Conservation (phyloP, 805 yeast genomes). For the Dipodascus albidus region DNA sequence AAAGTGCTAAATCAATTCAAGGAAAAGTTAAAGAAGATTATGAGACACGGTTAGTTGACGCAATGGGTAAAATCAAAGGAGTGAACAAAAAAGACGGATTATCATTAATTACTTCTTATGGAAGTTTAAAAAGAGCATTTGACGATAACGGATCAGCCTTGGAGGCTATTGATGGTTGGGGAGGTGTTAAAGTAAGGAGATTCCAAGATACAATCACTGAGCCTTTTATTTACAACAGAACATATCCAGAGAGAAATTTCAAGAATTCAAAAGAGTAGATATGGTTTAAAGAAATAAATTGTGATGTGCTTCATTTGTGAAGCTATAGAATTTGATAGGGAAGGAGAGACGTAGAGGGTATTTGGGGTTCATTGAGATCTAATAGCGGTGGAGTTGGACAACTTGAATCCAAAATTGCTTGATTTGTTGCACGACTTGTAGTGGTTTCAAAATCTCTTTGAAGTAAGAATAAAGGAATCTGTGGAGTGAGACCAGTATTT, state of each 20-base stretch:
- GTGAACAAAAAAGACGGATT: conserved; percentile 29
- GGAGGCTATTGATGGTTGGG: conserved; percentile 18
- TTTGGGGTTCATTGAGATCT: background rate
- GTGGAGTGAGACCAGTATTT: background rate
- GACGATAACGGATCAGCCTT: conserved; percentile 10
- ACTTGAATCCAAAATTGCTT: too few species aligned
- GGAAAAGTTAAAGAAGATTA: conserved; percentile 22
- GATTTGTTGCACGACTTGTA: background rate
- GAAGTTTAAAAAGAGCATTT: conserved; percentile 17
- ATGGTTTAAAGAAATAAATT: too few species aligned
- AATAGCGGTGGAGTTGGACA: background rate
- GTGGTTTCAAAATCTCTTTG: background rate
- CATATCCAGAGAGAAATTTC: conserved; percentile 5
- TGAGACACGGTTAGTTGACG: conserved; percentile 24
- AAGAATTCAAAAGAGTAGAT: too few species aligned
- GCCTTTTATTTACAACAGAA: conserved; percentile 15
- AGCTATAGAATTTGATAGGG: too few species aligned
- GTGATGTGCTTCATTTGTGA: too few species aligned
- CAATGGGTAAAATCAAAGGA: conserved; percentile 25
- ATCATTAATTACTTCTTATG: conserved; percentile 23
- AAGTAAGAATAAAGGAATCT: conserved; percentile 1
- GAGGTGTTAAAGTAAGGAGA: conserved; percentile 15
- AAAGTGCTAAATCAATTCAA: conserved; percentile 23
- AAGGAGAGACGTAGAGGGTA: too few species aligned
- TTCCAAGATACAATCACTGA: conserved; percentile 15